Conservation (phyloP, 805 yeast species). For the Kregervanrija pseudodelftensis region DNA sequence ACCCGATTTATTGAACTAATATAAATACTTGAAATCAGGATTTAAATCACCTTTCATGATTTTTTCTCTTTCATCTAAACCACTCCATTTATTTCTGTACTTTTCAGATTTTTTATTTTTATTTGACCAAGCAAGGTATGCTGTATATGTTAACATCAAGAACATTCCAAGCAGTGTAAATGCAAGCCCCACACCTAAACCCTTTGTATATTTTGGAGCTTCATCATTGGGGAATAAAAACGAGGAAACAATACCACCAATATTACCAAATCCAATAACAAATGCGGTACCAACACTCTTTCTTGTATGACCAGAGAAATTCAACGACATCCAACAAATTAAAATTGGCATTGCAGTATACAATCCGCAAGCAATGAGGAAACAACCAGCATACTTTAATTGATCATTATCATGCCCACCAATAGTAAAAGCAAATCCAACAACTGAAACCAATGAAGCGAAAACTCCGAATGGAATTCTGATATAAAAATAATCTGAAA, state of each 20-base stretch:
- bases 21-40: conserved; percentile 40
- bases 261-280: conserved; percentile 64
- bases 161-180: conserved; percentile 36
- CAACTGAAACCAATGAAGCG: conserved; percentile 33
- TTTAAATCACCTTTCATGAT: conserved; percentile 28
- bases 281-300: conserved; percentile 41
- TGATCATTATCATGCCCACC: conserved; percentile 30
- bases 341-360: conserved; percentile 59
- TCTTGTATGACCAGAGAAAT: conserved; percentile 55
- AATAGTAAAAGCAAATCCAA: conserved; percentile 50
- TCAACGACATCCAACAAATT: conserved; percentile 58
- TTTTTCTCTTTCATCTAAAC: conserved; percentile 18
- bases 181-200: conserved; percentile 40
- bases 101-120: conserved; percentile 27
- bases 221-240: conserved; percentile 46
- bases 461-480: conserved; percentile 38
- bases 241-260: conserved; percentile 62
- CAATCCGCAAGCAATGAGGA: conserved; percentile 49
- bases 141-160: conserved; percentile 25
- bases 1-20: conserved; percentile 16
- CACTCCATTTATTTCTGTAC: conserved; percentile 22
- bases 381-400: conserved; percentile 56
- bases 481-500: conserved; percentile 47
- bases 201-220: conserved; percentile 52
- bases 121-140: conserved; percentile 24